These are phyloP conservation scores for Coemansia sp. DNA, from an alignment of 192 early-diverging fungal species.

Conservation along the genomic window DNA sequence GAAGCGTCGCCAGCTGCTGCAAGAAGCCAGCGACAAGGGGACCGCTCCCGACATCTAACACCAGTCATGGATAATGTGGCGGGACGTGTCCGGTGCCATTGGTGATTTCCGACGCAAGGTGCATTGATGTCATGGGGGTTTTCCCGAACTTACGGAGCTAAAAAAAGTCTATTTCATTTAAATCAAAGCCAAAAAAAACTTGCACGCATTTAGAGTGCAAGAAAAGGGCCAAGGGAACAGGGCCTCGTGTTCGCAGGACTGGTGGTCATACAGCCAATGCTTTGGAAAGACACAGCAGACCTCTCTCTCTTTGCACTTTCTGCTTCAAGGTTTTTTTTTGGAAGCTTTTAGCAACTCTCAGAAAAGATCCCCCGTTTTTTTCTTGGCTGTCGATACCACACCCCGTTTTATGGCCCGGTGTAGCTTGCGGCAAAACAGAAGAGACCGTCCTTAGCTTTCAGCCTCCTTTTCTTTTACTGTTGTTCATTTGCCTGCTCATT, in stretches of 20 bases:
- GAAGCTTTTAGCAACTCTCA: background rate
- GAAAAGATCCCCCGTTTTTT: conserved; percentile 1
- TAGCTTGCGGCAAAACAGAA: background rate
- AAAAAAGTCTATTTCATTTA: background rate
- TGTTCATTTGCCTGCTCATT: conserved; percentile 2
- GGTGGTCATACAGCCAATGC: background rate
- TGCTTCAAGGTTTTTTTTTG: background rate
- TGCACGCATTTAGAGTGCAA: background rate
- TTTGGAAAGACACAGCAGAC: background rate
- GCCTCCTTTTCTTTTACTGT: conserved; percentile 4
- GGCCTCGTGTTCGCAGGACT: background rate
- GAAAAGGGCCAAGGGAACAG: background rate
- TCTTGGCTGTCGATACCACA: background rate
- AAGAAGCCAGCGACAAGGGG: conserved; percentile 29
- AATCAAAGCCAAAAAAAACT: background rate
- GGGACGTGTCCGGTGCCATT: background rate
- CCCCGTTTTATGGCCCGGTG: background rate
- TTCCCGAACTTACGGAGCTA: background rate
- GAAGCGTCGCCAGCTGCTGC: conserved; percentile 36
- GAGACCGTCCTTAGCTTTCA: background rate
- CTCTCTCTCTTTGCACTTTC: background rate
- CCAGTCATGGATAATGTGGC: background rate
- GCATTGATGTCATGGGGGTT: background rate
- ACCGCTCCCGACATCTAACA: conserved; percentile 16
- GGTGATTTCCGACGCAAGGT: background rate